Base-by-base conservation (phyloP, 176 grass and related monocot genomes). In the Miscanthus lutarioriparius region DNA sequence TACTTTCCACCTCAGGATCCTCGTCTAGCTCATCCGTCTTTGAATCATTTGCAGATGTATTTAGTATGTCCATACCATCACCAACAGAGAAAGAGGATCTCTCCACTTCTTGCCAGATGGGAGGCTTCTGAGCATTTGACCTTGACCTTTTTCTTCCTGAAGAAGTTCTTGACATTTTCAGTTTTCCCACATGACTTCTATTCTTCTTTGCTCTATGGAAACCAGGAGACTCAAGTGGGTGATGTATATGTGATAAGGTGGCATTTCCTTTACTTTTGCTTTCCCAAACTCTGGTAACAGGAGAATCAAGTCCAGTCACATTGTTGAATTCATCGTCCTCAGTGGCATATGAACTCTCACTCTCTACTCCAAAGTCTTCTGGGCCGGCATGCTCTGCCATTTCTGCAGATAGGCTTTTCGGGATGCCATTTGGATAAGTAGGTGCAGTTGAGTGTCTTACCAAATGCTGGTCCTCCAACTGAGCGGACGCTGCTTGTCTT, bases 241-340 rank as follows among this genome's bases (percentile, higher is more conserved):
- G 97, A 48, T 92, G 87, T 89, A 99, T 94, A 79, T 89, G 94
- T 67, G 91, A 92, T 22, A 76, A 88, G 66, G 70, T 87, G 71
- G 39, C 35, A 89, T 91, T 90, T 89, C 89, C 85, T 89, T 94
- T 94, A 78, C 81, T 95, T 95, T 95, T 95, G 85, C 93, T 95
- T 84, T 99, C 97, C 97, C 97, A 99, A 25, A 99, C 93, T 92
- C 86, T 94, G 54, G 91, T 99, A 89, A 92, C 97, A 76, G 90
- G 97, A 70, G 97, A 96, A 88, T 94, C 91, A 81, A 99, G 84
- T 59, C 97, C 97, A 75, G 90, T 99, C 43, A 96, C 88, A 70
- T 85, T 93, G 82, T 84, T 96, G 80, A 75, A 84, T 75, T 99
- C 93, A 11, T 91, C 92, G 19, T 91, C 93, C 72, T 92, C 97